A percentile compares a stretch with the other conserved stretches of the same genome.
These are phyloP conservation scores for Xylariaceae sp. DNA, from an alignment of 2,329 filamentous ascomycete species.

Conservation along the genomic window DNA sequence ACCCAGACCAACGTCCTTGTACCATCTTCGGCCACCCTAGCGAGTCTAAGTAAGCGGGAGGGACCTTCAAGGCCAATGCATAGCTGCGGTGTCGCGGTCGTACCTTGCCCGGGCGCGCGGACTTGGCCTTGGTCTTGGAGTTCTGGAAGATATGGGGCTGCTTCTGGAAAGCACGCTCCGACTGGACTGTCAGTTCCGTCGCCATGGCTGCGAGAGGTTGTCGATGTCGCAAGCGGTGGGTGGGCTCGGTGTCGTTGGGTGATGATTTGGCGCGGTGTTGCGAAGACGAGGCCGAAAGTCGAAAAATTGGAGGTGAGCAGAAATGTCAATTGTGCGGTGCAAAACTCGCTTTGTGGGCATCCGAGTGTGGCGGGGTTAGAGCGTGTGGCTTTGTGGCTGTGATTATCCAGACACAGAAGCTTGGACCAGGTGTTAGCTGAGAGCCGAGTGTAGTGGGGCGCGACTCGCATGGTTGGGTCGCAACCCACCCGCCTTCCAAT, in stretches of 20 bases:
- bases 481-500: neutral
- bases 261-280: constrained; percentile 17
- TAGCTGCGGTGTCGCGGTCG: constrained; percentile 34
- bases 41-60: constrained; percentile 1
- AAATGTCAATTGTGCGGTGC: constrained; percentile 15
- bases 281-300: constrained; percentile 8
- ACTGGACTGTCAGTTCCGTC: constrained; percentile 99
- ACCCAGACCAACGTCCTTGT: constrained; percentile 98
- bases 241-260: constrained; percentile 17
- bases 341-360: constrained; percentile 20
- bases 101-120: constrained; percentile 78
- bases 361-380: too few species aligned
- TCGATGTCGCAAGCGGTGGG: constrained; percentile 33
- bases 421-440: neutral
- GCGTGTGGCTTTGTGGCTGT: constrained; percentile 8
- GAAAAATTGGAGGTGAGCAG: constrained; percentile 15
- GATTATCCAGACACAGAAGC: too few species aligned
- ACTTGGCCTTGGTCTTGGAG: constrained; percentile 84
- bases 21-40: constrained; percentile 49
- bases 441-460: neutral
- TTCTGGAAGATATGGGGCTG: constrained; percentile 99
- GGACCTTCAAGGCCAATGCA: neutral
- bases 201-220: constrained; percentile 64
- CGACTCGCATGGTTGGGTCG: neutral
- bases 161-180: constrained; percentile 99